A percentile compares a stretch with the other conserved stretches of the same genome.
phyloP scores from a whole-genome alignment of 352 stramenopile species.

The Phytophthora pini region DNA sequence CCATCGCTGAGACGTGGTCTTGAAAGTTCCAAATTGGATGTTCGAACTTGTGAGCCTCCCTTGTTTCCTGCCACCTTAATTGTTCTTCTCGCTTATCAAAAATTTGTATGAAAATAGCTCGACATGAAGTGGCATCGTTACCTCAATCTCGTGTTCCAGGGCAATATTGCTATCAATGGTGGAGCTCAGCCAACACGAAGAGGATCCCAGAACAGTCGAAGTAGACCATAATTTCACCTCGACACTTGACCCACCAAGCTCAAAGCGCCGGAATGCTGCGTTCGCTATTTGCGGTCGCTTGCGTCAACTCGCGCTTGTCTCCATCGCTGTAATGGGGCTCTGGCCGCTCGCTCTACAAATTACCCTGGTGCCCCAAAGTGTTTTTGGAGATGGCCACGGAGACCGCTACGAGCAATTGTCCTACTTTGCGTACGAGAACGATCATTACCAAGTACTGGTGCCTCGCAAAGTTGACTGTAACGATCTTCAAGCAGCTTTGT shows the following conservation, averaged over 20 bases:
- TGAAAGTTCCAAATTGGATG: too few relatives aligned
- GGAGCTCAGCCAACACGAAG: constrained; percentile 6
- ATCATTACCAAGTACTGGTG: constrained; percentile 44
- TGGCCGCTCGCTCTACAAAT: constrained; percentile 44
- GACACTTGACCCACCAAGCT: constrained; percentile 6
- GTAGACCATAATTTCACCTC: not conserved
- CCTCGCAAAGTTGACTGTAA: constrained; percentile 32
- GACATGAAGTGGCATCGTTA: too few relatives aligned
- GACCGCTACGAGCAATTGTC: constrained; percentile 48
- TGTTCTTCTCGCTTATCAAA: too few relatives aligned
- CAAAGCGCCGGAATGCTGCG: not conserved
- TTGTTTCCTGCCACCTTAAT: too few relatives aligned
- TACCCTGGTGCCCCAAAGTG: constrained; percentile 35
- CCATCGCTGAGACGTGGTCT: too few relatives aligned
- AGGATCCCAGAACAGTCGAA: not conserved
- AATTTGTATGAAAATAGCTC: not conserved
- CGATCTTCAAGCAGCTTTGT: constrained; percentile 29
- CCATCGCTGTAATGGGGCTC: constrained; percentile 44
- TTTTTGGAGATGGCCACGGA: constrained; percentile 52
- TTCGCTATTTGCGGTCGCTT: constrained; percentile 25
- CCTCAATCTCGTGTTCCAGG: not conserved
- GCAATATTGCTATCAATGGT: constrained; percentile 2
- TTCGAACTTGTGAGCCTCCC: too few relatives aligned
- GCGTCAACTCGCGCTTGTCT: constrained; percentile 36
- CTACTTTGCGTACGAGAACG: constrained; percentile 42